Percentiles rank a stretch among this genome's conserved stretches.
These are phyloP conservation scores for Meyerozyma athensensis DNA, from an alignment of 1,139 yeast species.

Conservation along the genomic window DNA sequence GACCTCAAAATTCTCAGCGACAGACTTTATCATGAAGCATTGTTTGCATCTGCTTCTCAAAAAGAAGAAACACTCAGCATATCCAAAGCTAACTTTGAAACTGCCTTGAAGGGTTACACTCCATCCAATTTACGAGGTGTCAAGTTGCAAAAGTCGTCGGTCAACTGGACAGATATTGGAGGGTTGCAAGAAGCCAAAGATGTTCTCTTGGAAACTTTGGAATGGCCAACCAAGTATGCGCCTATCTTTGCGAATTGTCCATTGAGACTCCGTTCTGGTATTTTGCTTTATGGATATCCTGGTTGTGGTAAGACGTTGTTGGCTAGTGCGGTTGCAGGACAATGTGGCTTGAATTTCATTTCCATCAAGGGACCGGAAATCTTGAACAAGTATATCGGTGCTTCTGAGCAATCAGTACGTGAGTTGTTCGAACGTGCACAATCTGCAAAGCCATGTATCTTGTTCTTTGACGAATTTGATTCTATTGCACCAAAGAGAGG, in stretches of 20 bases:
- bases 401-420: constrained; percentile 91
- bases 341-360: constrained; percentile 90
- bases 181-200: constrained; percentile 77
- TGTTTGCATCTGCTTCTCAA: constrained; percentile 24
- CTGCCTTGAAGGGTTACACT: constrained; percentile 61
- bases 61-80: constrained; percentile 13
- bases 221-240: constrained; percentile 96
- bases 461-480: constrained; percentile 95
- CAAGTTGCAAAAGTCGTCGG: constrained; percentile 71
- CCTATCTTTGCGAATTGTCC: constrained; percentile 91
- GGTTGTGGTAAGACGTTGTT: constrained; percentile 95
- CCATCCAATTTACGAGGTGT: constrained; percentile 88
- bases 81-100: constrained; percentile 39
- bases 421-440: constrained; percentile 92
- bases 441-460: constrained; percentile 88
- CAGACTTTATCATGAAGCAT: constrained; percentile 64
- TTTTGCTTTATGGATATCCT: constrained; percentile 89
- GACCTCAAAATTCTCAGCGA: constrained; percentile 74
- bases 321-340: constrained; percentile 92
- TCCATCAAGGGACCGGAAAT: constrained; percentile 96
- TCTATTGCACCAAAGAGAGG: constrained; percentile 98
- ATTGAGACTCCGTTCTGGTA: constrained; percentile 80
- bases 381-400: constrained; percentile 93
- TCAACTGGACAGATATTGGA: constrained; percentile 86
- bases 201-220: constrained; percentile 77